Evolutionary conservation across 192 early-diverging fungal genomes (phyloP).

Genomic region (Diversispora eburnea): DNA sequence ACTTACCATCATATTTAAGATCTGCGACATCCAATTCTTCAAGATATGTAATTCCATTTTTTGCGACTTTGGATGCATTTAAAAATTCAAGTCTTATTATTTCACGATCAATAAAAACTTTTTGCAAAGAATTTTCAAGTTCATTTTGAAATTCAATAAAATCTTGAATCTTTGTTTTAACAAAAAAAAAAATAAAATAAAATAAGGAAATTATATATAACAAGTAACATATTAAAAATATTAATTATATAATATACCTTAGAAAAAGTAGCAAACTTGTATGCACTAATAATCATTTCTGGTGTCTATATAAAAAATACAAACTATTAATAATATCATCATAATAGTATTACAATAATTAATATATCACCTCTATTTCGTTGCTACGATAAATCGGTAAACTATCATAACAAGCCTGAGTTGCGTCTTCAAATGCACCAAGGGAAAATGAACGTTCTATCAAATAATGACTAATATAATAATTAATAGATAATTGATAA

Average conservation of each 20-base stretch:
- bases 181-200: not conserved
- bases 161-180: slow-evolving; percentile 64
- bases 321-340: not conserved
- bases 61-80: slow-evolving; percentile 45
- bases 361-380: slow-evolving; percentile 3
- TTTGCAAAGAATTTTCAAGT: slow-evolving; percentile 72
- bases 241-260: slow-evolving; percentile 50
- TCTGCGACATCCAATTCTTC: slow-evolving; percentile 52
- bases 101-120: slow-evolving; percentile 61
- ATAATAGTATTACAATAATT: not conserved
- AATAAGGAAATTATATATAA: not conserved
- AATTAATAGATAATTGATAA: not conserved
- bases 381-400: slow-evolving; percentile 44
- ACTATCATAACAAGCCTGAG: slow-evolving; percentile 53
- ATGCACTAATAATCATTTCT: slow-evolving; percentile 82
- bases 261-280: slow-evolving; percentile 80
- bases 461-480: slow-evolving; percentile 54
- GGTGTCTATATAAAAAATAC: slow-evolving; percentile 50
- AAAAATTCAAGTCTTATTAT: slow-evolving; percentile 63
- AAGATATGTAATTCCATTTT: slow-evolving; percentile 49
- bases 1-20: slow-evolving; percentile 54
- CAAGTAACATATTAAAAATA: not conserved
- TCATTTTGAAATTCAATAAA: slow-evolving; percentile 77
- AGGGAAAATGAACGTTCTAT: slow-evolving; percentile 55
- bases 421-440: slow-evolving; percentile 50